phyloP scores from a whole-genome alignment of 2,329 filamentous ascomycete genomes.

The Aspergillus neoniger region DNA sequence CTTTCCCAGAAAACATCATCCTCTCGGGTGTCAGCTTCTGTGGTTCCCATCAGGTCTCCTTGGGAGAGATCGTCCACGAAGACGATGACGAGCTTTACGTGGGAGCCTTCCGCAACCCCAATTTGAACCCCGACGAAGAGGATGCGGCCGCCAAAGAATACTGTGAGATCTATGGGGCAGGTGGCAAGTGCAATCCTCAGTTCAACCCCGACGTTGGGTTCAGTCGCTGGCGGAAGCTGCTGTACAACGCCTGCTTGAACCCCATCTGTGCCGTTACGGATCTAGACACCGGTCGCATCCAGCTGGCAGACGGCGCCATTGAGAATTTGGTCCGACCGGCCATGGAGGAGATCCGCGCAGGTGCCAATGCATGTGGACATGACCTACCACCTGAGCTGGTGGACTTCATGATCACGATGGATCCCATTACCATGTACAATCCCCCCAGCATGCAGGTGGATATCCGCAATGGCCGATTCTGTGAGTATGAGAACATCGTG shows the following conservation, averaged over 20 bases:
- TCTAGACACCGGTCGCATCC: conserved; percentile 55
- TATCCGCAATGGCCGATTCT: conserved; percentile 48
- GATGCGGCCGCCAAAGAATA: conserved; percentile 45
- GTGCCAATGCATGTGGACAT: conserved; percentile 12
- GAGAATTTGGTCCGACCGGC: conserved; percentile 54
- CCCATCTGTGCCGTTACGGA: conserved; percentile 53
- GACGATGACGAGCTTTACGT: conserved; percentile 54
- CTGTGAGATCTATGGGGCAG: conserved; percentile 50
- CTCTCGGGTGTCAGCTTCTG: conserved; percentile 57
- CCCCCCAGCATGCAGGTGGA: conserved; percentile 59
- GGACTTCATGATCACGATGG: conserved; percentile 27
- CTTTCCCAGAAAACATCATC: conserved; percentile 55
- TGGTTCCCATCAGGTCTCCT: conserved; percentile 50
- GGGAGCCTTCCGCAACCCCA: conserved; percentile 48
- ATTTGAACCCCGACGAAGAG: conserved; percentile 9
- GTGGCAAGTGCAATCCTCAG: conserved; percentile 46
- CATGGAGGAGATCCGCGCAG: conserved; percentile 55
- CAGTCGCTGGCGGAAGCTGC: conserved; percentile 40
- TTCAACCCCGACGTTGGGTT: conserved; percentile 37
- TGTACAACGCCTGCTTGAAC: conserved; percentile 55
- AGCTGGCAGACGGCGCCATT: conserved; percentile 46
- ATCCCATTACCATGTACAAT: conserved; percentile 52
- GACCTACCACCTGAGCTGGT: conserved; percentile 15
- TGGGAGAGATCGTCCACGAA: conserved; percentile 55
- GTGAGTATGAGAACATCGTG: conserved; percentile 59